Conservation (phyloP, 495 filamentous ascomycete genomes). For the Neurospora sp. region DNA sequence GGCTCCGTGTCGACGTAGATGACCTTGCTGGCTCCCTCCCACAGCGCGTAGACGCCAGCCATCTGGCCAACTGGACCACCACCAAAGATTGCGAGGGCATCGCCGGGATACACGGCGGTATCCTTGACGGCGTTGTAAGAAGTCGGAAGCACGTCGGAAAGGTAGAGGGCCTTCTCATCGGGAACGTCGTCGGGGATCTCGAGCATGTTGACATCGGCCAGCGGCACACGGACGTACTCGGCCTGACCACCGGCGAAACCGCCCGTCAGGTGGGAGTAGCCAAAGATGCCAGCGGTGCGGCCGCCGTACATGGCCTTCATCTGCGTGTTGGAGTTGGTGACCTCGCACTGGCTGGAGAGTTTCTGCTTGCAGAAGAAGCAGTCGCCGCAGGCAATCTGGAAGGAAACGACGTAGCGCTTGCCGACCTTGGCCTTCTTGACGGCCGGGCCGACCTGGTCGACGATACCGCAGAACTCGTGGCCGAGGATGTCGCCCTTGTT, state of each 20-base stretch:
- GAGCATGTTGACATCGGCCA: conserved; percentile 74
- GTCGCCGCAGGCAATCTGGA: conserved; percentile 72
- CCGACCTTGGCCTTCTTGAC: conserved; percentile 50
- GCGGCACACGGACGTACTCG: conserved; percentile 77
- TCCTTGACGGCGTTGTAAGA: conserved; percentile 77
- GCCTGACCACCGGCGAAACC: conserved; percentile 87
- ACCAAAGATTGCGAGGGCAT: conserved; percentile 79
- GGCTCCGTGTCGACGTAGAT: conserved; percentile 79
- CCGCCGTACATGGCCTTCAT: conserved; percentile 64
- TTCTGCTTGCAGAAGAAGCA: conserved; percentile 74
- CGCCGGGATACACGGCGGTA: conserved; percentile 67
- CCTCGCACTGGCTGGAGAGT: conserved; percentile 66
- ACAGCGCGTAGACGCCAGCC: conserved; percentile 59
- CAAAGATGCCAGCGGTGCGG: conserved; percentile 63
- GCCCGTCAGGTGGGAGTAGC: conserved; percentile 69
- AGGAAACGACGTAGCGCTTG: conserved; percentile 72
- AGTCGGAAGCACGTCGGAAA: conserved; percentile 72
- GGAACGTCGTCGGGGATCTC: conserved; percentile 71
- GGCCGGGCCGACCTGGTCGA: conserved; percentile 56
- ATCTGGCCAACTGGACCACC: conserved; percentile 74
- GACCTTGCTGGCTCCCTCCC: conserved; percentile 62
- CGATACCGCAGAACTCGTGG: conserved; percentile 80
- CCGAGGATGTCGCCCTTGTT: conserved; percentile 81
- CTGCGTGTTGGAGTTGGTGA: conserved; percentile 62
- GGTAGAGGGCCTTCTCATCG: conserved; percentile 74